Base-by-base conservation (phyloP, 164 flowering plant species). In the Stephania japonica region DNA sequence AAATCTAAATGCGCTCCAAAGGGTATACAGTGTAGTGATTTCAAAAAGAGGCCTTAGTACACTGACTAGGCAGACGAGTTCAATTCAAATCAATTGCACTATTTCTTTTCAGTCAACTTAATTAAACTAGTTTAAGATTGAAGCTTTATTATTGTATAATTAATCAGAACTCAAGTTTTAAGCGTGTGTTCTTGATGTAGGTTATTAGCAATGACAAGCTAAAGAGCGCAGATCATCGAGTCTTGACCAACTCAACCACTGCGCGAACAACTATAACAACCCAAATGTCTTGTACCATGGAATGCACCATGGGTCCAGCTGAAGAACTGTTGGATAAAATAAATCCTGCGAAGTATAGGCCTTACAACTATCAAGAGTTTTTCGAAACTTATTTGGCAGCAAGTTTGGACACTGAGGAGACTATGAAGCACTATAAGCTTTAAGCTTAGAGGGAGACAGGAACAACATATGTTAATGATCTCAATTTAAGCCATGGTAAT, bases 151-250 rank as follows among this genome's bases (percentile, higher is more conserved):
- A 32, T 4, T 0, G 4, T 32, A 32, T 4, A 32, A 32, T 32
- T 32, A 32, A 32, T n/a, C n/a, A n/a, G n/a, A n/a, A n/a, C n/a
- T n/a, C n/a, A n/a, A n/a, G n/a, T n/a, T n/a, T n/a, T n/a, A n/a
- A n/a, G n/a, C n/a, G n/a, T n/a, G 38, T 32, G 38, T 32, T 32
- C 38, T 32, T 65, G 68, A 65, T 66, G 68, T 42, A 66, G 68
- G 42, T 66, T 66, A 66, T 66, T 66, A 26, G 32, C n/a, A 66
- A 66, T 27, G 68, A 41, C 42, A 66, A 41, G 42, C 16, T 66
- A 26, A 66, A 10, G 16, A 14, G 41, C 12, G 42, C n/a, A 13
- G 68, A 66, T 27, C 68, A 66, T 12, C 42, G 68, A 24, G 68
- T 66, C 5, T 18, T 26, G 68, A 66, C 68, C 1, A 66, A 53